Conservation (phyloP, 345 rosid species). For the Populus deltoides region DNA sequence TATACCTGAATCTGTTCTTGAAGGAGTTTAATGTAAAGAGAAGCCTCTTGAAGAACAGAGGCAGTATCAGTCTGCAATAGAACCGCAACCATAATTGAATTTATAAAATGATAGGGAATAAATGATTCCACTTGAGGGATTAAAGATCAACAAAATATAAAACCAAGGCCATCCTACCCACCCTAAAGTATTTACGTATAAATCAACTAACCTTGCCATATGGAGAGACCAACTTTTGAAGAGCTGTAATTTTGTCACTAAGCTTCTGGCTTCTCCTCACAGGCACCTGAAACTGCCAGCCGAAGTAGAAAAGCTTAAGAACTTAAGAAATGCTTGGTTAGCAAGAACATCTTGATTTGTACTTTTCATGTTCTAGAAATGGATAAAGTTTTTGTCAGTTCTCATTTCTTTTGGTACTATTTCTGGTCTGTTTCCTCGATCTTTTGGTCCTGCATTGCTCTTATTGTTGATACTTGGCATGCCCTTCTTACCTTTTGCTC, state of each 20-base stretch:
- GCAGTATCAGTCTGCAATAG: constrained; percentile 65
- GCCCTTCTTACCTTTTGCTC: constrained; percentile 19
- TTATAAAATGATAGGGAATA: neutral
- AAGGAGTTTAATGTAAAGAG: constrained; percentile 52
- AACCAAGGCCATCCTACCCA: neutral
- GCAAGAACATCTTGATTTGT: neutral
- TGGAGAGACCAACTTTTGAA: constrained; percentile 71
- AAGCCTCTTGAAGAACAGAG: constrained; percentile 70
- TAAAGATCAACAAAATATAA: neutral
- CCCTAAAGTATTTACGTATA: no score
- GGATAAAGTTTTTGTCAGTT: neutral
- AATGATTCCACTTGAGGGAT: neutral
- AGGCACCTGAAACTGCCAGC: constrained; percentile 32
- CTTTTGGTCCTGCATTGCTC: neutral
- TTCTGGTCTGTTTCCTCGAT: neutral
- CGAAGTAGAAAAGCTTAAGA: neutral
- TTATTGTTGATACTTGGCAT: no score
- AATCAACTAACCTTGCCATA: constrained; percentile 53
- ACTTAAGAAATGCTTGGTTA: neutral
- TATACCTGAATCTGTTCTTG: constrained; percentile 60
- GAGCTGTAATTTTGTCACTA: constrained; percentile 58
- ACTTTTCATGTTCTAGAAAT: neutral
- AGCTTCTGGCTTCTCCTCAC: constrained; percentile 58
- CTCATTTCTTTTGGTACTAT: neutral
- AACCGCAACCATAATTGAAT: neutral